phyloP scores from a whole-genome alignment of 805 yeast species.

The Hyphopichia homilentoma region DNA sequence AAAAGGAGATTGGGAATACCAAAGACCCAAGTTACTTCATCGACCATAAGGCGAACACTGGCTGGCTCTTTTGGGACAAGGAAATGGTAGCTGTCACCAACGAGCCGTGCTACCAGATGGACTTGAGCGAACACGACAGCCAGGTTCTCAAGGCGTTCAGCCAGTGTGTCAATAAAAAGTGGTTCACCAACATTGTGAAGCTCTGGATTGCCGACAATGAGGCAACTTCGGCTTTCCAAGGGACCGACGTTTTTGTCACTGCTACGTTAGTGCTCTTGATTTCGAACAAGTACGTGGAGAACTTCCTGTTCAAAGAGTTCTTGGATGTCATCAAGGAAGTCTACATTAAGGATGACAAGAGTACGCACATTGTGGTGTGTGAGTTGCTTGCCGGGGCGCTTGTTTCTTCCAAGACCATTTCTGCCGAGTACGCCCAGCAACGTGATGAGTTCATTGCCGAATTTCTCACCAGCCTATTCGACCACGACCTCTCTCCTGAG shows the following conservation, averaged over 20 bases:
- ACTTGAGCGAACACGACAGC: conserved; percentile 41
- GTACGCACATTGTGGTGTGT: conserved; percentile 69
- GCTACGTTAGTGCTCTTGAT: conserved; percentile 47
- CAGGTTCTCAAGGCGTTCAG: conserved; percentile 43
- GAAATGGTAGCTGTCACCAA: conserved; percentile 43
- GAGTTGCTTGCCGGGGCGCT: conserved; percentile 69
- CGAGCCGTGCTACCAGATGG: conserved; percentile 18
- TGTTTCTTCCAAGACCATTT: conserved; percentile 44
- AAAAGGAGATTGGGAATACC: conserved; percentile 48
- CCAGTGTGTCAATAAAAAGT: conserved; percentile 44
- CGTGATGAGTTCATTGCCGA: conserved; percentile 46
- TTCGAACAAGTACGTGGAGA: conserved; percentile 39
- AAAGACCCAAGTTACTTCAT: conserved; percentile 49
- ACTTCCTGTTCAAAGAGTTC: conserved; percentile 48
- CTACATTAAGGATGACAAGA: conserved; percentile 65
- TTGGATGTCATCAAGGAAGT: conserved; percentile 44
- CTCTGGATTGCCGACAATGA: conserved; percentile 67
- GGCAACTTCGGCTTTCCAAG: conserved; percentile 61
- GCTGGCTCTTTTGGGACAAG: conserved; percentile 78
- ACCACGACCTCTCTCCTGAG: conserved; percentile 67
- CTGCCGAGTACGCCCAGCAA: conserved; percentile 21
- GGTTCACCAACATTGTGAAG: conserved; percentile 52
- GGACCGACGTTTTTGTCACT: conserved; percentile 58
- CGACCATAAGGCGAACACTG: conserved; percentile 53
- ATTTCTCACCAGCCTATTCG: conserved; percentile 46